phyloP scores from a whole-genome alignment of 352 stramenopile species.

The Pythium biforme region DNA sequence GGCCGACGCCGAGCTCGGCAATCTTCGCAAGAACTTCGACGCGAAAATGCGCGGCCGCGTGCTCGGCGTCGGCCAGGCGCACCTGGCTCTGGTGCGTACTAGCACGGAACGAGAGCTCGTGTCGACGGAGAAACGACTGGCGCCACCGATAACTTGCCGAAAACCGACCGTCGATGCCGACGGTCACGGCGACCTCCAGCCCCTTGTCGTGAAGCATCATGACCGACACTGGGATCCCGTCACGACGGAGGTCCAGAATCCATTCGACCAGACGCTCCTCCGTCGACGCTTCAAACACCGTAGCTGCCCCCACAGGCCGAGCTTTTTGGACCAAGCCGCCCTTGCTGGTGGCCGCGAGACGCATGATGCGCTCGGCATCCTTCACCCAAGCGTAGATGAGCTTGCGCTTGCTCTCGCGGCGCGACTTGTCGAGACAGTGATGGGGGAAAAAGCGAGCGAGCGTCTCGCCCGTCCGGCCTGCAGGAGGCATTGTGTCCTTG shows the following conservation, averaged over 20 bases:
- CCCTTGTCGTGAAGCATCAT: neutral
- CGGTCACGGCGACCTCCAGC: neutral
- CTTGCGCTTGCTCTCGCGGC: neutral
- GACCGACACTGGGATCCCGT: neutral
- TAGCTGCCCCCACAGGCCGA: no score
- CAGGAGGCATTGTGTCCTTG: neutral
- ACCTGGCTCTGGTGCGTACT: conserved; percentile 8
- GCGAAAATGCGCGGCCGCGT: neutral
- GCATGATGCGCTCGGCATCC: neutral
- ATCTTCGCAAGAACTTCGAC: neutral
- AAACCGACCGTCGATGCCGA: neutral
- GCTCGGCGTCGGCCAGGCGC: neutral
- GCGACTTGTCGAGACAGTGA: neutral
- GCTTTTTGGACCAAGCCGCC: neutral
- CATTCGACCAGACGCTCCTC: conserved; percentile 1
- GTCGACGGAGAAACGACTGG: neutral
- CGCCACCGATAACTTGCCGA: neutral
- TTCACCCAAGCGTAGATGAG: neutral
- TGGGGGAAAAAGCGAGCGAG: neutral
- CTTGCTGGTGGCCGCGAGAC: neutral
- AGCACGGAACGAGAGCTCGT: neutral
- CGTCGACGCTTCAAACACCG: no score
- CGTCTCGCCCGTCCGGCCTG: neutral
- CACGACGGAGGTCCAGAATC: conserved; percentile 1
- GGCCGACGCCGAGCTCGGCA: neutral